Conservation (phyloP, 176 grass and related monocot species). For the Aegilops umbellulata region DNA sequence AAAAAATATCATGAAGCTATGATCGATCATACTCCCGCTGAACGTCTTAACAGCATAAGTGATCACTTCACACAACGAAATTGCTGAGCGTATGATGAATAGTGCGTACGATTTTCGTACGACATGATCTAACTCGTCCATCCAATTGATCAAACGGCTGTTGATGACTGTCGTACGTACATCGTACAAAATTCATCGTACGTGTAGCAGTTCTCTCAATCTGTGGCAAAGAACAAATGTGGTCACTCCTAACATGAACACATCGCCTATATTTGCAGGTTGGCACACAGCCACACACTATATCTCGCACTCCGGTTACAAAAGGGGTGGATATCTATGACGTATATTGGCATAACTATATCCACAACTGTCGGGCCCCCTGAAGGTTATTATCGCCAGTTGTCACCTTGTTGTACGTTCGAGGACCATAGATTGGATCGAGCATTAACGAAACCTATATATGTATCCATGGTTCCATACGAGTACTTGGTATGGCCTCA, state of each 20-base stretch:
- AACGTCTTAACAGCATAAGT: background rate
- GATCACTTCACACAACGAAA: background rate
- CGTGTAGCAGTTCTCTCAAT: no score
- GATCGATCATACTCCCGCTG: background rate
- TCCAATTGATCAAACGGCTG: no score
- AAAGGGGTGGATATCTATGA: background rate
- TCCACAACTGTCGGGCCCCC: background rate
- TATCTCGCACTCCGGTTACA: background rate
- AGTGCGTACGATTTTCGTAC: no score
- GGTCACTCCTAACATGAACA: background rate
- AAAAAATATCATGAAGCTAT: no score
- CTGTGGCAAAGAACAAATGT: background rate
- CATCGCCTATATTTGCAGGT: background rate
- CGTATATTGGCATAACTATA: background rate
- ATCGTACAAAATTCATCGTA: no score
- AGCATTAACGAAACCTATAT: background rate
- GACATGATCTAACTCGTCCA: no score
- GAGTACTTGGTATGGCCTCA: background rate
- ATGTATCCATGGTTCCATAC: background rate
- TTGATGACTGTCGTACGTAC: no score
- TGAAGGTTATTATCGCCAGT: background rate
- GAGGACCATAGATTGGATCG: background rate
- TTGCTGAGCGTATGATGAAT: no score
- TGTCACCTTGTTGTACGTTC: background rate
- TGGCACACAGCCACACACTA: background rate